These are phyloP conservation scores for Fomitopsis pulvina DNA, from an alignment of 768 basidiomycete species.

Conservation along the genomic window DNA sequence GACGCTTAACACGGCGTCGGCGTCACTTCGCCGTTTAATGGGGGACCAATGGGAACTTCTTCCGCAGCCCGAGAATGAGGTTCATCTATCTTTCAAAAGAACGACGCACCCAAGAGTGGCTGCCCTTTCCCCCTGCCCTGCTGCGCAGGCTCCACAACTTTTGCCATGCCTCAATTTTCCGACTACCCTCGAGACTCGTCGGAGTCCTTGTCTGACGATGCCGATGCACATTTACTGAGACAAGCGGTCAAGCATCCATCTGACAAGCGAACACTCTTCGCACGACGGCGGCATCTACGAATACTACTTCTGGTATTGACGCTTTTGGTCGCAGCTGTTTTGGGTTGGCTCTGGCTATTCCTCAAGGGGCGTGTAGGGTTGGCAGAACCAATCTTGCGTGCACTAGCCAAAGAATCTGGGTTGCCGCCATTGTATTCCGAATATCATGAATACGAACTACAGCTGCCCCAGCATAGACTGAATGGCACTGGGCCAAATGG, in stretches of 20 bases:
- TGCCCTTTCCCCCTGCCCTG: too few species aligned
- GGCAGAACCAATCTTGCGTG: neutral
- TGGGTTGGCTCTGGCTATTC: conserved; percentile 1
- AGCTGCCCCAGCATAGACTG: conserved; percentile 38
- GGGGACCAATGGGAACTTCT: too few species aligned
- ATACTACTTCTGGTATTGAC: neutral
- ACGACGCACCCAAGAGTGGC: too few species aligned
- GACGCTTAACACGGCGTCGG: too few species aligned
- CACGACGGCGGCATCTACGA: neutral
- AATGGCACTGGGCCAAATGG: conserved; percentile 36
- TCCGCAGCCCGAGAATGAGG: too few species aligned
- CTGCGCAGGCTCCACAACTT: too few species aligned
- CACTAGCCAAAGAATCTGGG: neutral
- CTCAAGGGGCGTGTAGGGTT: neutral
- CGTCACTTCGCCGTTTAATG: too few species aligned
- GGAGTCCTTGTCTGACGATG: neutral
- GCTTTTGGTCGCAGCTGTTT: neutral
- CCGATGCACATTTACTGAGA: neutral
- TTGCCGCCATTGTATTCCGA: conserved; percentile 40
- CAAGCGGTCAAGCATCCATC: neutral
- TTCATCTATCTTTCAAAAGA: too few species aligned
- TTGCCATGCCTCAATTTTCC: too few species aligned
- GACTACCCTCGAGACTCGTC: too few species aligned
- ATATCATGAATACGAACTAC: conserved; percentile 37
- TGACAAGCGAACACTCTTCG: neutral